These are phyloP conservation scores for Cryptosporidium ubiquitum DNA, from an alignment of 169 alveolate species.

Conservation along the genomic window DNA sequence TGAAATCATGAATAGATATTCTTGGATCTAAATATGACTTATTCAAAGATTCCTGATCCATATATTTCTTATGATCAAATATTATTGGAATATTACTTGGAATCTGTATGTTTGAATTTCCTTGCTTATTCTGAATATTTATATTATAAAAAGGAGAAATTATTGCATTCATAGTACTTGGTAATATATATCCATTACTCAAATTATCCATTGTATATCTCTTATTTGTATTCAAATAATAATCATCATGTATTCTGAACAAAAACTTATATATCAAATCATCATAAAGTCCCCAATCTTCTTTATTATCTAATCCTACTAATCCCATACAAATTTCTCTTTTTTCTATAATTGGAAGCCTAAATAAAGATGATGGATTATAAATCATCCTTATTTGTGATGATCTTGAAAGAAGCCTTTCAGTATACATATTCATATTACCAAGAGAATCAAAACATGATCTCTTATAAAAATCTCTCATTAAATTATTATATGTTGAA, in stretches of 20 bases:
- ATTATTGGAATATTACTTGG: conserved; percentile 66
- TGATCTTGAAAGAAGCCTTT: conserved; percentile 12
- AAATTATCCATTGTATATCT: conserved; percentile 33
- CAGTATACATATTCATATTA: conserved; percentile 38
- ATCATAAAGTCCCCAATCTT: conserved; percentile 28
- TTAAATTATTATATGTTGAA: background rate
- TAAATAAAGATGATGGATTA: conserved; percentile 23
- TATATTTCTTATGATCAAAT: conserved; percentile 8
- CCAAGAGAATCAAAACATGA: conserved; percentile 3
- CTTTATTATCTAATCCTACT: background rate
- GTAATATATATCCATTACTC: conserved; percentile 55
- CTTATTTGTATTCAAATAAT: background rate
- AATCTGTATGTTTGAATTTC: background rate
- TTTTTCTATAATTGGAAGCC: conserved; percentile 39
- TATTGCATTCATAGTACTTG: conserved; percentile 15
- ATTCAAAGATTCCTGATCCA: background rate
- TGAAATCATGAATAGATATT: conserved; percentile 22
- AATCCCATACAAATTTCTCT: background rate
- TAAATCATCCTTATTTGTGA: conserved; percentile 12
- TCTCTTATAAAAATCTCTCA: conserved; percentile 15
- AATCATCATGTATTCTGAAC: conserved; percentile 37
- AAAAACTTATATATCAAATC: conserved; percentile 35
- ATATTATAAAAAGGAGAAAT: conserved; percentile 41
- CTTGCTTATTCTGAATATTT: conserved; percentile 9
- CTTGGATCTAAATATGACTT: background rate